Evolutionary conservation across 2,329 filamentous ascomycete species (phyloP), one percentile per base, ranked within the genome.

Genomic region (Tolypocladium tundrense): DNA sequence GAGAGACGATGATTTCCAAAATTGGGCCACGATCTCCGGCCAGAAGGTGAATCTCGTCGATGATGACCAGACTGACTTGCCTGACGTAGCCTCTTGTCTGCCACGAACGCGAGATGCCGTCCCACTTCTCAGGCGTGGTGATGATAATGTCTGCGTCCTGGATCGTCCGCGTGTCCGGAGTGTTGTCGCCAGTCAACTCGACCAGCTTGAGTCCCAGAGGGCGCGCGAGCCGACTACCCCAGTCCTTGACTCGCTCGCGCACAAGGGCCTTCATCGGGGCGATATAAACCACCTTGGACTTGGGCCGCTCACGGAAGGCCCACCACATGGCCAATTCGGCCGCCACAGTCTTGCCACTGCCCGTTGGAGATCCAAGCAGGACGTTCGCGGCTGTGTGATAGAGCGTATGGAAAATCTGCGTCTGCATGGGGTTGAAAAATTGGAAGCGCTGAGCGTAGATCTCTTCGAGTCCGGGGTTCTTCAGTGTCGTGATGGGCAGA

Each of bases 111-210:
- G 91, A 96, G 65, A 99, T 97, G 83, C 95, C 95, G 70, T 99
- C 95, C 94, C 94, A 99, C 71, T 99, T 99, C 75, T 99, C 94
- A n/a, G 94, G 95, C 0, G 95, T 99, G 0, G 94, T 99, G 66
- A 99, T 91, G 66, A 99, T 99, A 61, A 99, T 91, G 70, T 99
- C 94, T 4, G 94, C 94, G 69, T 97, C 88, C 65, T 92, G 85
- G 66, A 99, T 99, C 0, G 93, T 97, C 55, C 91, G 83, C 0
- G 94, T 99, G 69, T 99, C 94, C 0, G 95, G 95, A 0, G 95
- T 99, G 68, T 97, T 99, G 75, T 99, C 94, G 78, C 79, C 92
- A 14, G 95, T 99, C 76, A 99, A 77, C 73, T 99, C 94, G 19
- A 99, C 94, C 24, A 99, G 78, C 72, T 91, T 95, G 61, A 97